Evolutionary conservation across 108 stramenopile species (phyloP).

Genomic region (Conticribra weissflogii): DNA sequence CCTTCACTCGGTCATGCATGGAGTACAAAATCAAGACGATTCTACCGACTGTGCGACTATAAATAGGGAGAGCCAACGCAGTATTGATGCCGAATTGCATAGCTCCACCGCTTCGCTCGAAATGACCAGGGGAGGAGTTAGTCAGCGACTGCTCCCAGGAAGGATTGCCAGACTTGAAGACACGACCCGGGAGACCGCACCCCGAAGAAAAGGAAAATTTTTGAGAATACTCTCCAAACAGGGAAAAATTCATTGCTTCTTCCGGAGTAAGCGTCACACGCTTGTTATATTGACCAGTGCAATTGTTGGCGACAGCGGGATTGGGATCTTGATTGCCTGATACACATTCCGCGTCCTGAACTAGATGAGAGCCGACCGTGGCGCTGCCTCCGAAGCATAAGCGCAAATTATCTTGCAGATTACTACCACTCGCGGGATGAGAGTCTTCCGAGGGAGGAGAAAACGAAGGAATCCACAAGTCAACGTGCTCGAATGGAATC

Average conservation of each 20-base stretch:
- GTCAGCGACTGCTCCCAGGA: constrained; percentile 83
- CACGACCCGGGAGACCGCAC: constrained; percentile 85
- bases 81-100: constrained; percentile 87
- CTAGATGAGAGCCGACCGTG: constrained; percentile 58
- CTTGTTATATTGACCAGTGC: not conserved
- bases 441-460: constrained; percentile 20
- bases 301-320: no score
- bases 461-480: constrained; percentile 86
- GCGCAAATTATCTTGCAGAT: constrained; percentile 32
- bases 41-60: constrained; percentile 84
- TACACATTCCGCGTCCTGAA: constrained; percentile 19
- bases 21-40: constrained; percentile 86
- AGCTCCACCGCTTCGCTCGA: constrained; percentile 88
- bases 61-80: constrained; percentile 82
- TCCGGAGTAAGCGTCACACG: constrained; percentile 43
- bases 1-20: constrained; percentile 64
- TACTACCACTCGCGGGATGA: not conserved
- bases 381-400: constrained; percentile 83
- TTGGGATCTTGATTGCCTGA: no score
- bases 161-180: constrained; percentile 61
- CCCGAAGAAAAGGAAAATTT: constrained; percentile 88
- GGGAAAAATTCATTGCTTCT: constrained; percentile 67
- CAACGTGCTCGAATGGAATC: constrained; percentile 88
- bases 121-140: constrained; percentile 70
- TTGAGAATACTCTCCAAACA: constrained; percentile 87